These are phyloP conservation scores for Ilex aquifolium DNA, from an alignment of 257 asterid species.

Conservation along the genomic window DNA sequence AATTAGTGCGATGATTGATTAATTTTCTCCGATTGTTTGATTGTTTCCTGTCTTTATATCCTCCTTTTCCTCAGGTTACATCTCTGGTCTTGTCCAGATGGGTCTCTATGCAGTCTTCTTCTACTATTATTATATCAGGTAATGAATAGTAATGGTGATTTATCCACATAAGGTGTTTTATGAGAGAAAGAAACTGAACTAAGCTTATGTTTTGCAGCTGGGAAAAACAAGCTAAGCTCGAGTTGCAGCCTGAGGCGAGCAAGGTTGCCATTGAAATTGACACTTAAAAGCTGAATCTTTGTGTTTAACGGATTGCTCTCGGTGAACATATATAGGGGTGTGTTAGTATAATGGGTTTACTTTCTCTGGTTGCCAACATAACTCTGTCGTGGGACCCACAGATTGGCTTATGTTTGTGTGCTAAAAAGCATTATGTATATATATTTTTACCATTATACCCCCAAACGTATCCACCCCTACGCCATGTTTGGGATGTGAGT, in stretches of 20 bases:
- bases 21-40: neutral
- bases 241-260: constrained; percentile 59
- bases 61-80: constrained; percentile 42
- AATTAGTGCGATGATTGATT: constrained; percentile 1
- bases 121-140: constrained; percentile 94
- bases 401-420: no score
- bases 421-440: no score
- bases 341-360: no score
- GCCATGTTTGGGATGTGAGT: no score
- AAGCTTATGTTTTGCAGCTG: constrained; percentile 45
- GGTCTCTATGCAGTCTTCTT: constrained; percentile 91
- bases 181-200: constrained; percentile 7
- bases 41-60: neutral
- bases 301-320: no score
- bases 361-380: no score
- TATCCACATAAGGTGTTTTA: neutral
- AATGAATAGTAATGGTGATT: constrained; percentile 6
- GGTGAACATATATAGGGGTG: no score
- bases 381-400: no score
- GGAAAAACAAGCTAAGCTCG: constrained; percentile 61
- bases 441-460: no score
- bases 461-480: no score
- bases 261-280: neutral
- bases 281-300: neutral
- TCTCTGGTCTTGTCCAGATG: constrained; percentile 82